Evolutionary conservation across 2,329 filamentous ascomycete species (phyloP), one percentile per base, ranked within the genome.

Genomic region (Paramyrothecium sp.): DNA sequence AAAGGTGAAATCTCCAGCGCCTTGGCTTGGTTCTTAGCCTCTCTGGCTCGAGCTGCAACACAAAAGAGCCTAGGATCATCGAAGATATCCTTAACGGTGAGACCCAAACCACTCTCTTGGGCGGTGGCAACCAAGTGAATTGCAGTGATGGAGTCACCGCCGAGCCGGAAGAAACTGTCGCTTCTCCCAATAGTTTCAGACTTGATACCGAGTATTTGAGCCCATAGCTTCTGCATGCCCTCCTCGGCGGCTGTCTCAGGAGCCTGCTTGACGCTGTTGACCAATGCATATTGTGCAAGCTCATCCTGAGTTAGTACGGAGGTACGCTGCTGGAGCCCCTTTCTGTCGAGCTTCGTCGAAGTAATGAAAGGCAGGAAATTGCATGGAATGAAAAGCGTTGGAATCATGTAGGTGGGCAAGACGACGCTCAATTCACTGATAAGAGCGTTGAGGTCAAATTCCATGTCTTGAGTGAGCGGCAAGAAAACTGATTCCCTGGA

Each of bases 381-480:
- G 55, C 61, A 63, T 33, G 58, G 61, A 16, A 65, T 60, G n/a
- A 61, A 65, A 44, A 60, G 54, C 7, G 60, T 55, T n/a, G 63
- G 63, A 2, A 65, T 44, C 63, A 65, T 65, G 55, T 65, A 65
- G 3, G 46, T 46, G 3, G 63, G 63, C 34, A 65, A 51, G 7
- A 19, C n/a, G n/a, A 48, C 23, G 7, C 38, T 48, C 19, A 61
- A 46, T 22, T 52, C 26, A 13, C 22, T 26, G 10, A 53, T 16
- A 26, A 52, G 51, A 12, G 20, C 23, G 20, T 30, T 21, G 7
- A 53, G 41, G 26, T 53, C 44, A 19, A 17, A 8, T 19, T 26
- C 12, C 12, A 16, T 7, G 52, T 54, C 10, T 16, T 17, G 41
- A 2, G 46, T 44, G 17, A 52, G 20, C n/a, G 23, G 23, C 5